Conservation (phyloP, 768 basidiomycete genomes). For the Lentinula raphanica region DNA sequence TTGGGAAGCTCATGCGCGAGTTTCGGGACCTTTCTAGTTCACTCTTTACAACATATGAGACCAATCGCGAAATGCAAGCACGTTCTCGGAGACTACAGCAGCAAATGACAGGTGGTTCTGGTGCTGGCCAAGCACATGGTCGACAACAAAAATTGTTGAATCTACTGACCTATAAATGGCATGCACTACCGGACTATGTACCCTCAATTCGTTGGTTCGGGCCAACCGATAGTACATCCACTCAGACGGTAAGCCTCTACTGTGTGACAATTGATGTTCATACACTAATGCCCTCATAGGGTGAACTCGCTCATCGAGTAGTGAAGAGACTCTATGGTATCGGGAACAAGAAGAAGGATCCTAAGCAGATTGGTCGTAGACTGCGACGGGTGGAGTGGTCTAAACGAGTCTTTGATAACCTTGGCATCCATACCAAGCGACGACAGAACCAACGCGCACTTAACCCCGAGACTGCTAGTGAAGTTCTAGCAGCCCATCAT, state of each 20-base stretch:
- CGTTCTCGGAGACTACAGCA: neutral
- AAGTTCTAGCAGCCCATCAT: neutral
- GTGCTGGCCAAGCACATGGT: neutral
- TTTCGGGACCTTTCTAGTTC: neutral
- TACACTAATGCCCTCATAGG: conserved; percentile 23
- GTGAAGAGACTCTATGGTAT: conserved; percentile 30
- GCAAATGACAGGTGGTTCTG: no score
- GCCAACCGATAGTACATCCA: conserved; percentile 32
- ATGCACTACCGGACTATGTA: conserved; percentile 29
- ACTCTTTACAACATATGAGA: conserved; percentile 1
- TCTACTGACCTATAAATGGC: conserved; percentile 26
- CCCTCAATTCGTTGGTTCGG: conserved; percentile 20
- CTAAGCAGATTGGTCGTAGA: neutral
- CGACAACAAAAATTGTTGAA: conserved; percentile 13
- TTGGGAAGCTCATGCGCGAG: conserved; percentile 5
- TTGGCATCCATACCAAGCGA: neutral
- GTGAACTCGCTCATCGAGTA: conserved; percentile 30
- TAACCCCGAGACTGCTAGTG: no score
- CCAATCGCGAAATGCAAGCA: conserved; percentile 5
- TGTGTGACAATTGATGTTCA: no score
- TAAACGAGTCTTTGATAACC: neutral
- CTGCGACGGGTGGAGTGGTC: neutral
- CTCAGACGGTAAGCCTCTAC: conserved; percentile 25
- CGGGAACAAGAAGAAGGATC: conserved; percentile 24
- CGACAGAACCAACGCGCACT: conserved; percentile 8